Base-by-base conservation (phyloP, 352 stramenopile species). In the Globisporangium rhizosaccharum region DNA sequence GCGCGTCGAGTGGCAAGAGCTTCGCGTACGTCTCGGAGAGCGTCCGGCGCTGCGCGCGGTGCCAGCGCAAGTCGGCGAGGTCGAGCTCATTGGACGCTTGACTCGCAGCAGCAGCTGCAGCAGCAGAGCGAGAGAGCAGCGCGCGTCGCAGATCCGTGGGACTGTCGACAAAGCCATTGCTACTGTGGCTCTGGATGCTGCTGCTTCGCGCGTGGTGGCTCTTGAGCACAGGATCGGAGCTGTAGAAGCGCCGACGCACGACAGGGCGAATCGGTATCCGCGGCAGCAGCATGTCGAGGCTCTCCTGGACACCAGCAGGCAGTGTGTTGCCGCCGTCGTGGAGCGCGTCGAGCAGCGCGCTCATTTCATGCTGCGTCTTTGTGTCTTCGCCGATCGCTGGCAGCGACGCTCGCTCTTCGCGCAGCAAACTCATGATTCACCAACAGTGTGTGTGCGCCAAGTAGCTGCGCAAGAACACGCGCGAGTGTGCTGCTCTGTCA, bases 191-290 rank as follows among this genome's bases (percentile, higher is more conserved):
- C n/a, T n/a, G n/a, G n/a, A n/a, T 51, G 23, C 53, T 41, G 44
- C 45, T 44, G 36, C 45, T 54, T 18, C 28, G 42, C 14, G 41
- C 30, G 17, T 53, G 28, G 25, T 52, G 26, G 42, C 41, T 67
- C 17, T 67, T 65, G 55, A 82, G 56, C 44, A 80, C 63, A 25
- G 86, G 64, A 66, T 88, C 79, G 1, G 74, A 84, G 62, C 79
- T 88, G 57, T 87, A 65, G 60, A 88, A 85, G 36, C 79, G 65
- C 1, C 76, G 68, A 9, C 79, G 72, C 30, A 73, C 63, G 2
- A 47, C 55, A 15, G 71, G 63, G 15, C 44, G 61, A 17, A 64
- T 59, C 28, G 51, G 39, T 51, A 59, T 64, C 39, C 50, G 58
- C 28, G 45, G 58, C 41, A 64, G 17, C 50, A 63, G 28, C 20